Evolutionary conservation across 2,329 filamentous ascomycete genomes (phyloP).

Genomic region (Leptoxyphium fumago): DNA sequence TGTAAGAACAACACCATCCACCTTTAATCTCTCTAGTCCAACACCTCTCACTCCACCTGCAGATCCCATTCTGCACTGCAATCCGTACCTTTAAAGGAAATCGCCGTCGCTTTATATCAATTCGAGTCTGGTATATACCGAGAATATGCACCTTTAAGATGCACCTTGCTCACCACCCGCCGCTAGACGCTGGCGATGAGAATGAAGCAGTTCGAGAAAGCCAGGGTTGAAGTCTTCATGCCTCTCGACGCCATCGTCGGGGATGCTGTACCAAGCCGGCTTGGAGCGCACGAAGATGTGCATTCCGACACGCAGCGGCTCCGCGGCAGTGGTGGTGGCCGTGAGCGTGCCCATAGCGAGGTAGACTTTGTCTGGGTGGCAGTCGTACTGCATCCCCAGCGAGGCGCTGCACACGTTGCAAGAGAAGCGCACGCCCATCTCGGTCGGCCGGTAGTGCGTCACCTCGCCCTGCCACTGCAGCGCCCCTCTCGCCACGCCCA

Average conservation of each 20-base stretch:
- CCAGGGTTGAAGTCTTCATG: conserved; percentile 8
- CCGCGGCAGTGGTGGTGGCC: background rate
- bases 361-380: conserved; percentile 8
- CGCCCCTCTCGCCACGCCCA: conserved; percentile 5
- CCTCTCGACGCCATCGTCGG: conserved; percentile 6
- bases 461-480: conserved; percentile 3
- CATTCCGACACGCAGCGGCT: conserved; percentile 1
- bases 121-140: too few relatives aligned
- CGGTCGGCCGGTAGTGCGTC: conserved; percentile 3
- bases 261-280: conserved; percentile 7
- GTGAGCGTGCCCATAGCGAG: conserved; percentile 6
- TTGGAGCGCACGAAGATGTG: conserved; percentile 7
- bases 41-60: too few relatives aligned
- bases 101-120: too few relatives aligned
- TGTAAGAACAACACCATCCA: too few relatives aligned
- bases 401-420: conserved; percentile 7
- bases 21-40: too few relatives aligned
- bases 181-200: too few relatives aligned
- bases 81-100: too few relatives aligned
- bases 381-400: conserved; percentile 9
- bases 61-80: too few relatives aligned
- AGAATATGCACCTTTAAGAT: too few relatives aligned
- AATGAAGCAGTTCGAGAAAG: background rate
- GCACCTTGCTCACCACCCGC: too few relatives aligned
- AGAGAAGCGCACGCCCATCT: conserved; percentile 5